phyloP scores from a whole-genome alignment of 352 stramenopile genomes.

The Pythium pyrilobum region DNA sequence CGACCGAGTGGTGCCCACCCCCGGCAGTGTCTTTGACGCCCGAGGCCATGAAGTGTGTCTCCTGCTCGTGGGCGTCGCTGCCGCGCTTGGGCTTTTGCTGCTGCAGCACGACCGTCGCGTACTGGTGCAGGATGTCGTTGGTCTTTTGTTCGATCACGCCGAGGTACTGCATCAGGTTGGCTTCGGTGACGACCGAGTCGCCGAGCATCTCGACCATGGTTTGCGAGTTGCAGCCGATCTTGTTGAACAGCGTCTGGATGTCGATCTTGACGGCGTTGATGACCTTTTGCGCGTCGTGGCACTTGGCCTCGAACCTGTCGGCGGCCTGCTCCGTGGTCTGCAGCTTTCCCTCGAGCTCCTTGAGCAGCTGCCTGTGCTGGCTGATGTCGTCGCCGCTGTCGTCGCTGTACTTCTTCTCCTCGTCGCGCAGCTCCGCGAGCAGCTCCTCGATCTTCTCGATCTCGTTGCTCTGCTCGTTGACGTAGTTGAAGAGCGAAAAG shows the following conservation, averaged over 20 bases:
- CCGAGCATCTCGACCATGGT: slow-evolving; percentile 83
- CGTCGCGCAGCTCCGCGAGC: slow-evolving; percentile 60
- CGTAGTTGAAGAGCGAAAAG: slow-evolving; percentile 95
- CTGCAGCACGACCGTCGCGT: slow-evolving; percentile 38
- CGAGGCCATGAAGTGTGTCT: slow-evolving; percentile 26
- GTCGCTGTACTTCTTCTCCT: slow-evolving; percentile 84
- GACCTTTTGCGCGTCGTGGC: slow-evolving; percentile 82
- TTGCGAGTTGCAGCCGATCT: slow-evolving; percentile 78
- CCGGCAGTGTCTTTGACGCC: background rate
- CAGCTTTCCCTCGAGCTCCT: slow-evolving; percentile 85
- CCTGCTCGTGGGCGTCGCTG: slow-evolving; percentile 34
- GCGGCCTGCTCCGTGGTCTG: slow-evolving; percentile 70
- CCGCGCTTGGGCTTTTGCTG: slow-evolving; percentile 31
- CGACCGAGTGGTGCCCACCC: slow-evolving; percentile 7
- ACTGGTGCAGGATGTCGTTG: slow-evolving; percentile 91
- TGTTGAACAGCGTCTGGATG: slow-evolving; percentile 71
- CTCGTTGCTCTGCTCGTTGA: slow-evolving; percentile 93
- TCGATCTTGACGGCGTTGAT: slow-evolving; percentile 87
- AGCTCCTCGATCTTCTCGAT: slow-evolving; percentile 90
- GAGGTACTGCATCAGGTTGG: slow-evolving; percentile 94
- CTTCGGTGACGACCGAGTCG: slow-evolving; percentile 87
- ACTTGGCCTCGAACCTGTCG: slow-evolving; percentile 90
- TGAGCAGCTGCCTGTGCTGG: slow-evolving; percentile 87
- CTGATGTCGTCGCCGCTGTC: slow-evolving; percentile 81
- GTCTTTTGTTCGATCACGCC: slow-evolving; percentile 93